A percentile compares a stretch with the other conserved stretches of the same genome.
These are phyloP conservation scores for Vaccinium vitisidaea DNA, from an alignment of 148 eudicot genomes.

Conservation along the genomic window DNA sequence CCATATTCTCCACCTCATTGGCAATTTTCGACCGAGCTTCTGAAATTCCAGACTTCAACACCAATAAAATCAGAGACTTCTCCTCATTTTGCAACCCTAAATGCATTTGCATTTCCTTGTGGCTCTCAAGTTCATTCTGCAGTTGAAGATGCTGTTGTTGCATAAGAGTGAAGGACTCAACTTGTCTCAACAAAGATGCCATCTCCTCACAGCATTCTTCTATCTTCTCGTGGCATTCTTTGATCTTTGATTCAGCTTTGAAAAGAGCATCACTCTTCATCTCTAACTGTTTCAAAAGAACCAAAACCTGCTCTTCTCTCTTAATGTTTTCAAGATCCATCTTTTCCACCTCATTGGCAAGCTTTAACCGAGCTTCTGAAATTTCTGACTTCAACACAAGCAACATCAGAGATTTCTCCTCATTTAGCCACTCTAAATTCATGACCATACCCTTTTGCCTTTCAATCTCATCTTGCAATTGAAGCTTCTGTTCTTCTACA, in stretches of 20 bases:
- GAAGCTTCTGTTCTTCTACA: conserved; percentile 29
- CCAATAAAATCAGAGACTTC: conserved; percentile 50
- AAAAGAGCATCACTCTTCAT: conserved; percentile 29
- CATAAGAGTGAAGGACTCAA: conserved; percentile 22
- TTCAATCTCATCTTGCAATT: conserved; percentile 20
- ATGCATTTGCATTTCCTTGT: conserved; percentile 47
- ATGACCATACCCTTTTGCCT: conserved; percentile 20
- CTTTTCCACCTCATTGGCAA: conserved; percentile 17
- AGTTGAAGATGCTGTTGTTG: conserved; percentile 32
- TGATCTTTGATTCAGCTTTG: conserved; percentile 16
- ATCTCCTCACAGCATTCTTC: conserved; percentile 10
- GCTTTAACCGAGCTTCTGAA: conserved; percentile 26
- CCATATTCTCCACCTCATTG: conserved; percentile 16
- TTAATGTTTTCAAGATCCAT: conserved; percentile 24
- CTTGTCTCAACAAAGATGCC: conserved; percentile 2
- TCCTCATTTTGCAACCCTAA: conserved; percentile 71
- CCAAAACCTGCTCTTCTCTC: conserved; percentile 21
- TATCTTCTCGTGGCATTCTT: conserved; percentile 10
- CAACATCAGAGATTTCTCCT: conserved; percentile 57
- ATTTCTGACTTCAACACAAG: conserved; percentile 47
- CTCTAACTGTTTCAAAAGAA: conserved; percentile 47
- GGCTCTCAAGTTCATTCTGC: conserved; percentile 37
- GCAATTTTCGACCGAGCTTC: conserved; percentile 26
- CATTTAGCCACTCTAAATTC: conserved; percentile 58
- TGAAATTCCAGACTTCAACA: conserved; percentile 41